These are phyloP conservation scores for Gracilaria domingensis DNA, from an alignment of 23 red algal species.

Conservation along the genomic window DNA sequence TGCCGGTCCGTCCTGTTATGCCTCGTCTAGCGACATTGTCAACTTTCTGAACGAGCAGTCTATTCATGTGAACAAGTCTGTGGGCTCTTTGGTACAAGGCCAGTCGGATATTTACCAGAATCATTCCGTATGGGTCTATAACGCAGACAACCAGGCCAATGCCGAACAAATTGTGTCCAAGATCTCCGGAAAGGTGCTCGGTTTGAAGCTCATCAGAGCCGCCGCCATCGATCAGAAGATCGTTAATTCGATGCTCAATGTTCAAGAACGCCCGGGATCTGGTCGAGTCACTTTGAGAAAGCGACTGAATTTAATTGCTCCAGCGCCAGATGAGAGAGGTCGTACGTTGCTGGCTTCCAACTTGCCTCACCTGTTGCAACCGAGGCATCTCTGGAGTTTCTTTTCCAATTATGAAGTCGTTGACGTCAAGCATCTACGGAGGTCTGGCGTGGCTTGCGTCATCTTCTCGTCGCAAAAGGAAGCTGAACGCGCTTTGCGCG, in stretches of 20 bases:
- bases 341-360: constrained; percentile 56
- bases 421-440: constrained; percentile 38
- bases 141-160: constrained; percentile 19
- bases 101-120: constrained; percentile 72
- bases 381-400: constrained; percentile 63
- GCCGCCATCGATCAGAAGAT: constrained; percentile 58
- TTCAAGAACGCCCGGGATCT: not conserved
- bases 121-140: constrained; percentile 65
- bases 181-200: constrained; percentile 43
- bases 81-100: constrained; percentile 44
- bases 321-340: constrained; percentile 46
- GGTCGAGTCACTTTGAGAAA: constrained; percentile 31
- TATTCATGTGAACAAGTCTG: not conserved
- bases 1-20: constrained; percentile 61
- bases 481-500: constrained; percentile 53
- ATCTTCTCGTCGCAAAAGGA: constrained; percentile 39
- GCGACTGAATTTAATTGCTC: constrained; percentile 54
- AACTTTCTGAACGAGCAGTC: constrained; percentile 43
- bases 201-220: constrained; percentile 66
- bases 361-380: constrained; percentile 28
- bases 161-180: constrained; percentile 40
- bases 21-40: constrained; percentile 26
- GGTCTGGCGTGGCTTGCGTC: constrained; percentile 57
- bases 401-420: constrained; percentile 66
- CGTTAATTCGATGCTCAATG: constrained; percentile 37